These are phyloP conservation scores for Trichophyton equinum DNA, from an alignment of 2,329 filamentous ascomycete genomes.

Conservation along the genomic window DNA sequence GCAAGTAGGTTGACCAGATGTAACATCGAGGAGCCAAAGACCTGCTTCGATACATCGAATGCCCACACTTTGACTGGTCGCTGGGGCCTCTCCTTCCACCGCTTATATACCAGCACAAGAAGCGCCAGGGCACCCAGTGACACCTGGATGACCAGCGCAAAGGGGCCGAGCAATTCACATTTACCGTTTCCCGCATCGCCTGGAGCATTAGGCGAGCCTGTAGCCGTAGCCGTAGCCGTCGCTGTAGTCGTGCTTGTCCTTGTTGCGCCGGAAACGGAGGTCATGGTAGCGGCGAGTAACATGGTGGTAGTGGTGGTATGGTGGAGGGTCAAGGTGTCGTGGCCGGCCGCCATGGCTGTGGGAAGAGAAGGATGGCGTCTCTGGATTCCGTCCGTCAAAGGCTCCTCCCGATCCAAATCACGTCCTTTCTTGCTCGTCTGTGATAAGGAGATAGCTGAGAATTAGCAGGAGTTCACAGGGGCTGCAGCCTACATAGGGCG, in stretches of 20 bases:
- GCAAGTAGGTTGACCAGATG: constrained; percentile 91
- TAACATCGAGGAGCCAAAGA: constrained; percentile 81
- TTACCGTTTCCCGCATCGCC: constrained; percentile 50
- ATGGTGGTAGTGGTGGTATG: constrained; percentile 7
- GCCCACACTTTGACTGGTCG: constrained; percentile 93
- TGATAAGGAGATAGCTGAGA: too few relatives aligned
- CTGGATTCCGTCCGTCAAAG: too few relatives aligned
- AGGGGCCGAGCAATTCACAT: constrained; percentile 77
- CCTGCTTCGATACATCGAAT: constrained; percentile 95
- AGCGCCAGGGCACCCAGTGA: constrained; percentile 74
- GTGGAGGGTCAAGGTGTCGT: not conserved
- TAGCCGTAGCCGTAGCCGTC: constrained; percentile 6
- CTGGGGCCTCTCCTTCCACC: constrained; percentile 83
- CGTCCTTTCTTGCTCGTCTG: not conserved
- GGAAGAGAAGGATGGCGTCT: not conserved
- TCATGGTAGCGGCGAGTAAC: constrained; percentile 12
- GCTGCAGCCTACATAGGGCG: constrained; percentile 2
- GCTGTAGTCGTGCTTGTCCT: constrained; percentile 4
- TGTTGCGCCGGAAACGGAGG: constrained; percentile 5
- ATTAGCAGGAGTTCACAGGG: not conserved
- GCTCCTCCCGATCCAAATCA: too few relatives aligned
- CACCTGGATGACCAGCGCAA: constrained; percentile 80
- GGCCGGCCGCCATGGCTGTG: not conserved
- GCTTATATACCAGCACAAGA: constrained; percentile 79
- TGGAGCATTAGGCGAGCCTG: constrained; percentile 12